These are phyloP conservation scores for Parmelia sp. DNA, from an alignment of 495 filamentous ascomycete species.

Conservation along the genomic window DNA sequence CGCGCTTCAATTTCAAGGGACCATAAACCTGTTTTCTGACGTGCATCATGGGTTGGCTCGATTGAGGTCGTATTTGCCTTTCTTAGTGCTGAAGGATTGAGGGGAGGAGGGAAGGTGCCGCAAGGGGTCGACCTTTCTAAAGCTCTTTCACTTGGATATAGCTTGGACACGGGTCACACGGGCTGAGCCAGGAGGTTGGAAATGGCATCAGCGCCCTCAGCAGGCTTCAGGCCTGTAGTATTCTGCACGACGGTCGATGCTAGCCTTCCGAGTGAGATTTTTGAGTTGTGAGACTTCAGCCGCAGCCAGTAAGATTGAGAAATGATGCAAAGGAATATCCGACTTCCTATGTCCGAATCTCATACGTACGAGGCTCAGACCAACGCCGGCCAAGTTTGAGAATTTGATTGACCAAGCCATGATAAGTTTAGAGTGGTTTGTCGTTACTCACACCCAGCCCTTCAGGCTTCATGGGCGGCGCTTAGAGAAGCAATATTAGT, in stretches of 20 bases:
- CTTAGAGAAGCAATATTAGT: background rate
- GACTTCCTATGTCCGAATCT: background rate
- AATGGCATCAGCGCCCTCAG: background rate
- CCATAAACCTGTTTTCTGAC: background rate
- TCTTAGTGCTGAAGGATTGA: background rate
- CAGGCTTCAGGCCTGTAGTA: background rate
- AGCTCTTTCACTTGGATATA: background rate
- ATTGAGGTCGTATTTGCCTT: background rate
- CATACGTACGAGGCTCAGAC: background rate
- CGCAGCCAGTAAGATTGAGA: background rate
- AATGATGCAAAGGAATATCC: background rate
- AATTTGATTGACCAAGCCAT: background rate
- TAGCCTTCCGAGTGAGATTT: background rate
- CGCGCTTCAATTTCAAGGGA: background rate
- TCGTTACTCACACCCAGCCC: background rate
- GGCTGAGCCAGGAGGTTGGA: background rate
- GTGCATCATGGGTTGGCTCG: background rate
- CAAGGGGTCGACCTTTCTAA: background rate
- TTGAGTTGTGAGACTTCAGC: background rate
- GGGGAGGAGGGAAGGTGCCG: background rate
- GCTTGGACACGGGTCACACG: background rate
- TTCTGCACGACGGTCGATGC: background rate
- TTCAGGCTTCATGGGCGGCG: background rate
- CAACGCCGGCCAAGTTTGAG: background rate
- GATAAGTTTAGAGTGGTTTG: background rate